phyloP scores from a whole-genome alignment of 164 flowering plant genomes.

The Nelumbo lutea region DNA sequence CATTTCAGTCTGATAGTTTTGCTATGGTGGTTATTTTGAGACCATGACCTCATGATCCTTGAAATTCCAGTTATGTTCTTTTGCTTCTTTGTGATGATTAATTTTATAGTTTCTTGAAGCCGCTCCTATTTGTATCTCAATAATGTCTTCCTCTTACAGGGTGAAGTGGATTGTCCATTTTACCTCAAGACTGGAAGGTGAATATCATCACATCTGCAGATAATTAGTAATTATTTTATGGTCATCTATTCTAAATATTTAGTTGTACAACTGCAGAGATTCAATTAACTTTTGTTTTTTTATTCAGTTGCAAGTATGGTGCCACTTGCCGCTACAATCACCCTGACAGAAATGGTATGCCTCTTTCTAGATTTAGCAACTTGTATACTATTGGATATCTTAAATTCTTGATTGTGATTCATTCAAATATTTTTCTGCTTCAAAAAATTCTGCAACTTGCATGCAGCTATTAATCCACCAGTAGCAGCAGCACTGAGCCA shows the following conservation, averaged over 20 bases:
- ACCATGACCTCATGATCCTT: no score
- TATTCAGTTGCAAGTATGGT: constrained; percentile 89
- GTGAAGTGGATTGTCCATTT: constrained; percentile 92
- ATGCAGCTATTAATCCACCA: constrained; percentile 43
- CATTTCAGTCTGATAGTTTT: no score
- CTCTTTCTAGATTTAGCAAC: neutral
- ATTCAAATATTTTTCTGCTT: neutral
- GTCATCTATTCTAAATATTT: neutral
- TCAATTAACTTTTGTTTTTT: neutral
- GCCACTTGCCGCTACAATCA: constrained; percentile 79
- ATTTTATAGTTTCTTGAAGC: neutral
- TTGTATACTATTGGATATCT: neutral
- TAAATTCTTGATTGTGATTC: neutral
- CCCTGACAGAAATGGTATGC: constrained; percentile 66
- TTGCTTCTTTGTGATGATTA: neutral
- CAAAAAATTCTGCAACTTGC: constrained; percentile 6
- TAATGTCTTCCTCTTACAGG: constrained; percentile 37
- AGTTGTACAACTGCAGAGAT: no score
- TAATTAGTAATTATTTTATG: neutral
- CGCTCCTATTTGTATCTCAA: neutral
- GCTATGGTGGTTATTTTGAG: no score
- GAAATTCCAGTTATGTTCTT: no score
- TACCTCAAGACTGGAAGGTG: constrained; percentile 97
- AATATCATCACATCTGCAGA: neutral
- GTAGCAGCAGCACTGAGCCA: constrained; percentile 42